Evolutionary conservation across 73 alveolate species (phyloP), one percentile per base, ranked within the genome.

Genomic region (Paramecium primaurelia): DNA sequence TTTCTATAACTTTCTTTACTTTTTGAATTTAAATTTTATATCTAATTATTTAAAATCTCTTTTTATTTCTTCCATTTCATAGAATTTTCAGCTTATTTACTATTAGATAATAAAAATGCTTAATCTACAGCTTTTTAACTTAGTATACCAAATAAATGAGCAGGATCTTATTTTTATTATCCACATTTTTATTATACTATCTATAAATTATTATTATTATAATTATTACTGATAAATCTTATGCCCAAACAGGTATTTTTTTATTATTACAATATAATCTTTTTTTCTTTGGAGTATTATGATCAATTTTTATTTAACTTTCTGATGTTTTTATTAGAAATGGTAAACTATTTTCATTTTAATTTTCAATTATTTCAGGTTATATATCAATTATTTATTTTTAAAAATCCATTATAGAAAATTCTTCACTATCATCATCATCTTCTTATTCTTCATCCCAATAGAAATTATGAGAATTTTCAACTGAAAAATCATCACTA

Each of bases 181-280:
- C 47, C 84, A 10, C 84, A 64, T 32, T 64, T 64, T 34, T 28
- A 64, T 34, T 64, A 8, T 28, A 64, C 84, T 32, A 32, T 14
- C 84, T 54, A 54, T 54, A n/a, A n/a, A 54, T 64, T 64, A 34
- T 8, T 16, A 64, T 4, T 32, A 28, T 64, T 16, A 64, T 9
- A 2, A 9, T 10, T 30, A 8, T 73, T 73, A 73, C 87, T 16
- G 18, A 12, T 40, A 73, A n/a, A 73, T 73, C 59, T 73, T 73
- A 14, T 4, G 87, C 87, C 87, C 87, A 73, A 36, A 22, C 22
- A 12, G 87, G 87, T 73, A 73, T 73, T 40, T 73, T 73, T 38
- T 73, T 73, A 6, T 73, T 73, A 73, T 73, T 73, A n/a, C 87
- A 73, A 73, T 36, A 73, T 5, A 73, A 37, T 73, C 87, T 73